phyloP scores from a whole-genome alignment of 2,329 filamentous ascomycete genomes.

The Pseudofabraea citricarpa region DNA sequence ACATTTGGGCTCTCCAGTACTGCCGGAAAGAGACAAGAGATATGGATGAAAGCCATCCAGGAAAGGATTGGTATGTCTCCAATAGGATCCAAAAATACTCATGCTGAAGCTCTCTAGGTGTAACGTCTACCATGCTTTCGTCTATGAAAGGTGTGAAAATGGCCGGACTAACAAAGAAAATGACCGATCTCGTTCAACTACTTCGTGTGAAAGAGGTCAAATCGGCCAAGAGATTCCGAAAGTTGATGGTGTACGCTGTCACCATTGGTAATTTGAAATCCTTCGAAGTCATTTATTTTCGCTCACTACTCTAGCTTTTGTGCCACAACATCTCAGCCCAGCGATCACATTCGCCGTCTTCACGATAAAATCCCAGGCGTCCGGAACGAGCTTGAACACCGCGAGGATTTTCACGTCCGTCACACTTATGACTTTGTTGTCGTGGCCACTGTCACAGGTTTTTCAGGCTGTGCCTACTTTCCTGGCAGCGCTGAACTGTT shows the following conservation, averaged over 20 bases:
- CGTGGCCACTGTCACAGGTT: slow-evolving; percentile 13
- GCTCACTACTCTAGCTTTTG: not conserved
- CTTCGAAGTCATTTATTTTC: too few species aligned
- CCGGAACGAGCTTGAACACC: not conserved
- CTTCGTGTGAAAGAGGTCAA: slow-evolving; percentile 31
- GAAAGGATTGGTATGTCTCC: slow-evolving; percentile 14
- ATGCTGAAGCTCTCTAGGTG: slow-evolving; percentile 17
- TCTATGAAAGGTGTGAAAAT: slow-evolving; percentile 20
- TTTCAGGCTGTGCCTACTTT: slow-evolving; percentile 17
- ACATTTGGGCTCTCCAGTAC: not conserved
- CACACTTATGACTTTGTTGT: slow-evolving; percentile 19
- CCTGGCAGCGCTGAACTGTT: slow-evolving; percentile 13
- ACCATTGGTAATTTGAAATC: not conserved
- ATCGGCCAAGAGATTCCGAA: slow-evolving; percentile 35
- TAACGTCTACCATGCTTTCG: not conserved
- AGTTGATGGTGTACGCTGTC: not conserved
- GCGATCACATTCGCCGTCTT: not conserved
- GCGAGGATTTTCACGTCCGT: slow-evolving; percentile 19
- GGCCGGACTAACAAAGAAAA: slow-evolving; percentile 25
- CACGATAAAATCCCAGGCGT: not conserved
- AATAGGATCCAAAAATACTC: slow-evolving; percentile 5
- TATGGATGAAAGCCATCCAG: slow-evolving; percentile 16
- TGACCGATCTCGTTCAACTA: slow-evolving; percentile 12
- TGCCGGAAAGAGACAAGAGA: slow-evolving; percentile 10
- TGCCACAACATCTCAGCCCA: not conserved